phyloP scores from a whole-genome alignment of 75 land plant genomes.

The Larix kaempferi region DNA sequence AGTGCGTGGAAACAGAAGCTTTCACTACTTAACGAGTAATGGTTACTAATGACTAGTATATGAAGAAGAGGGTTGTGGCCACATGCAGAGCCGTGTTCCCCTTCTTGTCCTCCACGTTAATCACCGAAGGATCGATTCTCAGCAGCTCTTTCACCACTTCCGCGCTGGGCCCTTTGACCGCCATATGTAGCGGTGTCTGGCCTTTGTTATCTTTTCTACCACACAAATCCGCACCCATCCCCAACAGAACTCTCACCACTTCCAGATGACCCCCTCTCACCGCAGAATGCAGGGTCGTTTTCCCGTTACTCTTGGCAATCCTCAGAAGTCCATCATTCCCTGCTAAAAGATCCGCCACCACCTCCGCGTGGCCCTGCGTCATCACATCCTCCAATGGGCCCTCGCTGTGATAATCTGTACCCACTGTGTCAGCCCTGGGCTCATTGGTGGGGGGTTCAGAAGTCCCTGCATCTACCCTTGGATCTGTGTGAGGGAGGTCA shows the following conservation, averaged over 20 bases:
- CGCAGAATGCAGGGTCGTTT: constrained; percentile 63
- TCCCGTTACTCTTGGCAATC: constrained; percentile 61
- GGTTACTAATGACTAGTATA: too few relatives aligned
- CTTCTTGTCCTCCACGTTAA: constrained; percentile 48
- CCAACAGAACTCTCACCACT: constrained; percentile 43
- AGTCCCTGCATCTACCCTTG: too few relatives aligned
- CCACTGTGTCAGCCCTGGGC: too few relatives aligned
- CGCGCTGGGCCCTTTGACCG: constrained; percentile 54
- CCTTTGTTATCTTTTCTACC: constrained; percentile 50
- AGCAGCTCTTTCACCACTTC: constrained; percentile 53
- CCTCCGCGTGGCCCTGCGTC: constrained; percentile 45
- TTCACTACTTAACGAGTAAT: too few relatives aligned
- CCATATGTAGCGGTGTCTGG: constrained; percentile 73
- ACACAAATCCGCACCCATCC: constrained; percentile 41
- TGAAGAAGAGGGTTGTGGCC: too few relatives aligned
- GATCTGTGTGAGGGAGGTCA: too few relatives aligned
- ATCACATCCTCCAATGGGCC: too few relatives aligned
- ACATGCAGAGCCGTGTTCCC: constrained; percentile 65
- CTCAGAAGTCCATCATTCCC: constrained; percentile 40
- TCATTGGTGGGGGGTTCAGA: too few relatives aligned
- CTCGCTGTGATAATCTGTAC: too few relatives aligned
- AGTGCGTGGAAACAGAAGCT: too few relatives aligned
- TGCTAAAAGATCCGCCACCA: constrained; percentile 54
- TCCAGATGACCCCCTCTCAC: constrained; percentile 60
- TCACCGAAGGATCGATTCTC: constrained; percentile 33